phyloP scores from a whole-genome alignment of 331 rosid genomes.

The Prunus yedoensis region DNA sequence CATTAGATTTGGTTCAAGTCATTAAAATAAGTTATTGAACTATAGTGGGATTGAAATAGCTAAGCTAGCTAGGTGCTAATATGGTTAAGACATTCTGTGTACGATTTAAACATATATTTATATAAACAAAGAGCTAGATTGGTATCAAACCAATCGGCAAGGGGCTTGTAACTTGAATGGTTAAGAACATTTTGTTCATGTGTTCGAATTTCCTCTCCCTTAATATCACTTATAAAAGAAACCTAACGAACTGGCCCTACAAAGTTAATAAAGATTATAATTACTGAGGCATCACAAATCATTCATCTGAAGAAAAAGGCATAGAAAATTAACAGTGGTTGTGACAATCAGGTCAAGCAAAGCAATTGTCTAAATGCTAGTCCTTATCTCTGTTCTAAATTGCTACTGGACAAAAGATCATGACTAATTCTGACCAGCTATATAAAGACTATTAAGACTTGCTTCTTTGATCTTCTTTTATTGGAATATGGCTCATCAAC shows the following conservation, averaged over 20 bases:
- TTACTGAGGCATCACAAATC: neutral
- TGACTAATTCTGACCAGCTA: neutral
- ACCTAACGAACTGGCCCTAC: neutral
- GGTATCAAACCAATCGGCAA: too few species aligned
- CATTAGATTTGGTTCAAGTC: neutral
- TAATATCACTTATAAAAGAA: too few species aligned
- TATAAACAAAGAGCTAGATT: too few species aligned
- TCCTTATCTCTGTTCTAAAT: conserved; percentile 2
- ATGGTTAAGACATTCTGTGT: too few species aligned
- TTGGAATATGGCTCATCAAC: neutral
- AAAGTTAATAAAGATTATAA: neutral
- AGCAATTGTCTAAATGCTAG: neutral
- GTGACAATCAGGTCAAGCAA: conserved; percentile 1
- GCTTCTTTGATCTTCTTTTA: neutral
- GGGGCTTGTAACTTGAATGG: too few species aligned
- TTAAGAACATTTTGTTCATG: too few species aligned
- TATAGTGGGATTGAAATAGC: neutral
- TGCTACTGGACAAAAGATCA: neutral
- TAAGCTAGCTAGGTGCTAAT: too few species aligned
- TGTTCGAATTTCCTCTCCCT: too few species aligned
- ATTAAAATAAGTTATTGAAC: neutral
- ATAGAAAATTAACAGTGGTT: neutral
- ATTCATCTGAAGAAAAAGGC: neutral
- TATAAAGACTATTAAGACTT: neutral
- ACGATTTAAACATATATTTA: too few species aligned